Evolutionary conservation across 1,284 basidiomycete genomes (phyloP), one percentile per base, ranked within the genome.

Genomic region (Heterobasidion occidentale): DNA sequence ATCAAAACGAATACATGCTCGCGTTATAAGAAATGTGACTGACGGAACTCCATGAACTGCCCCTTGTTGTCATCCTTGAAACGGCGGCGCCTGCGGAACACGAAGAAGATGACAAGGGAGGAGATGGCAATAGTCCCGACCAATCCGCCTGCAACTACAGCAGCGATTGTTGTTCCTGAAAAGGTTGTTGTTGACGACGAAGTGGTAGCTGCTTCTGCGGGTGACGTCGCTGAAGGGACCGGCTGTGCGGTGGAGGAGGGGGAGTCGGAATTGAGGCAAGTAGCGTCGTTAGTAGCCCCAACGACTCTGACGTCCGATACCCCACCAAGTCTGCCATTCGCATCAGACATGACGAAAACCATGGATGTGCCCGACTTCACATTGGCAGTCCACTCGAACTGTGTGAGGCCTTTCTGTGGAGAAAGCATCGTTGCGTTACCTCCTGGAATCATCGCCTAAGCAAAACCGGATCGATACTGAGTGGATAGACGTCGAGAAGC

Each of bases 361-460:
- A 90, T 65, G 3, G 73, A 73, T 1, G 83, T 88, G 3, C 83
- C 83, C 12, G 77, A 74, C n/a, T 73, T 71, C 12, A 85, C 75
- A 20, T 54, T 72, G 7, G 77, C 76, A 15, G 60, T 69, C 88
- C 89, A 91, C 12, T 72, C 65, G 61, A 74, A 88, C 2, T 69
- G 72, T 2, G 70, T 63, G 1, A 75, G 62, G 1, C 76, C 76
- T 2, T 54, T 55, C 0, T 79, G 74, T 42, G 83, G 76, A 17
- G 70, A 62, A 14, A 89, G 59, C n/a, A 71, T 56, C 59, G 84
- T 70, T 8, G 74, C 62, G 19, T 74, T 69, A 12, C 88, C 88
- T 15, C 78, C 78, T 12, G 88, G 88, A 56, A 91, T 78, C 19
- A 88, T 62, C 27, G 77, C 86, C 87, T 88, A 55, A n/a, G 53